Conservation (phyloP, 305 asterid species). For the Rubia peregrina region DNA sequence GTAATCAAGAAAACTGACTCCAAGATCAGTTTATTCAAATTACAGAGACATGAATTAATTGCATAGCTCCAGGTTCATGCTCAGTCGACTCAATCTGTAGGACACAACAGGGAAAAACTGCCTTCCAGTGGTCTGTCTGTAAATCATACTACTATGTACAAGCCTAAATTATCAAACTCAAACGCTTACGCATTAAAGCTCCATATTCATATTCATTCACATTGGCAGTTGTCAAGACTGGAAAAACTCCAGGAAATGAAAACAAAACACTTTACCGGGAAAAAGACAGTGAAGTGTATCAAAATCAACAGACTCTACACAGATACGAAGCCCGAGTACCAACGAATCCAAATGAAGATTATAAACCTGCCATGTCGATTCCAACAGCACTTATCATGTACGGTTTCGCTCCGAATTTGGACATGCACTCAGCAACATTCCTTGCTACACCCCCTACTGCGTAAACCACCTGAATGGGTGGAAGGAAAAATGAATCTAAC, state of each 20-base stretch:
- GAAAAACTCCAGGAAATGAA: not conserved
- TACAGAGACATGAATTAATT: not conserved
- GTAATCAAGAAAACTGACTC: not conserved
- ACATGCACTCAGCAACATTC: constrained; percentile 91
- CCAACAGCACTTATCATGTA: constrained; percentile 85
- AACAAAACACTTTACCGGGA: not conserved
- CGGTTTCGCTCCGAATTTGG: constrained; percentile 78
- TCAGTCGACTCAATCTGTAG: not conserved
- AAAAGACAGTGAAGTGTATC: not conserved
- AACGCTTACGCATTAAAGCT: not conserved
- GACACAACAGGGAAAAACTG: not conserved
- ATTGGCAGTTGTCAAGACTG: not conserved
- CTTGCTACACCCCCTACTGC: constrained; percentile 88
- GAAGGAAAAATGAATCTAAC: not conserved
- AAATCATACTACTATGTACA: not conserved
- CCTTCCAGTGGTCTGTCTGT: not conserved
- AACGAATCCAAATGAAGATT: constrained; percentile 10
- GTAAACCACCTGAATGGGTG: constrained; percentile 49
- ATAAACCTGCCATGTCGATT: constrained; percentile 75
- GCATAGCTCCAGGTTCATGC: not conserved
- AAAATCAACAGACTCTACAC: not conserved
- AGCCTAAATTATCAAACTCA: not conserved
- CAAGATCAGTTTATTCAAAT: not conserved
- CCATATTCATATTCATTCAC: not conserved
- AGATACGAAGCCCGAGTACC: not conserved